Evolutionary conservation across 2,329 filamentous ascomycete genomes (phyloP).

Genomic region (Acephala macrosclerotiorum): DNA sequence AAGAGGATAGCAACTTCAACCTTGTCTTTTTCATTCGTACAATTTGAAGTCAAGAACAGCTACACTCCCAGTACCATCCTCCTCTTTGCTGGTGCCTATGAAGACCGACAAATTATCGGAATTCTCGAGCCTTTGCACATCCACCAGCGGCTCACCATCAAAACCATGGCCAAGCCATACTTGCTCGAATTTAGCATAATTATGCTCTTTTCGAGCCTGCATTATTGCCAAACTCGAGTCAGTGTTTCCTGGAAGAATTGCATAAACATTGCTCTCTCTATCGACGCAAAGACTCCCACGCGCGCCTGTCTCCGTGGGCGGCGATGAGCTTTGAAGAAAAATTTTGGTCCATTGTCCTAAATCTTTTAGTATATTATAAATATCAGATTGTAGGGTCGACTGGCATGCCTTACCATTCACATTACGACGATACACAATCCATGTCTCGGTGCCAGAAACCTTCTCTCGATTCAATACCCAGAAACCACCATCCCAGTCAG

Average conservation of each 20-base stretch:
- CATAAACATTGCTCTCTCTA: conserved; percentile 27
- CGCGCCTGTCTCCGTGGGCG: conserved; percentile 34
- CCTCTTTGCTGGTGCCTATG: conserved; percentile 27
- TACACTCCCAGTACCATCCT: conserved; percentile 23
- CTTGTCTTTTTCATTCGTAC: not conserved
- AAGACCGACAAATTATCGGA: conserved; percentile 36
- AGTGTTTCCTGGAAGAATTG: conserved; percentile 37
- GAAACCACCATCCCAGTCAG: conserved; percentile 35
- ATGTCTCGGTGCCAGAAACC: conserved; percentile 24
- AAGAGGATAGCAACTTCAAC: not conserved
- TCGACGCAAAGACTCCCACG: conserved; percentile 36
- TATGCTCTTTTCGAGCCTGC: conserved; percentile 18
- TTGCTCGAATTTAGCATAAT: conserved; percentile 19
- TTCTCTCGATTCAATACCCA: conserved; percentile 37
- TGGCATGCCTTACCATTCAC: conserved; percentile 21
- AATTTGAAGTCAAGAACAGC: conserved; percentile 36
- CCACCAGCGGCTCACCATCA: conserved; percentile 38
- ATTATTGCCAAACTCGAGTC: conserved; percentile 36
- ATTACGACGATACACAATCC: conserved; percentile 36
- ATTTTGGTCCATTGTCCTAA: conserved; percentile 34
- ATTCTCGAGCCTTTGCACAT: conserved; percentile 33
- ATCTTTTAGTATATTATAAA: conserved; percentile 8
- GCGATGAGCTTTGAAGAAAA: conserved; percentile 17
- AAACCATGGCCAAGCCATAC: conserved; percentile 35
- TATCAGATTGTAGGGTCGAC: not conserved